These are phyloP conservation scores for Forsythia viridissima DNA, from an alignment of 257 asterid species.

Conservation along the genomic window DNA sequence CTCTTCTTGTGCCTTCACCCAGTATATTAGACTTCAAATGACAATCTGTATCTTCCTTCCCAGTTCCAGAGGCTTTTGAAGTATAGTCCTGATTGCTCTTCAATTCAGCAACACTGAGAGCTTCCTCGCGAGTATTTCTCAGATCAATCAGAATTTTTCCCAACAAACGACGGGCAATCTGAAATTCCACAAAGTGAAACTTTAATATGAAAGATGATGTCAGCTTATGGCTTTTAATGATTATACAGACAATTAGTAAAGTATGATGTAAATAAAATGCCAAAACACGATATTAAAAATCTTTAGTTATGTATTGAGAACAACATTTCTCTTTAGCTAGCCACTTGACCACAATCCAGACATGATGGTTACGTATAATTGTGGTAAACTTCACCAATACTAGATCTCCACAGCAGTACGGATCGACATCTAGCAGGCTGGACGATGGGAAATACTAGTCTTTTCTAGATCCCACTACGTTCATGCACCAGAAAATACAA, in stretches of 20 bases:
- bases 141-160: slow-evolving; percentile 87
- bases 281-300: not conserved
- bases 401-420: not conserved
- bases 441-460: slow-evolving; percentile 1
- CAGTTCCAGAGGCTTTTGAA: slow-evolving; percentile 33
- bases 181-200: slow-evolving; percentile 16
- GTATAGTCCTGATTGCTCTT: slow-evolving; percentile 61
- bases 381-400: not conserved
- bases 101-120: slow-evolving; percentile 79
- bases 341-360: not conserved
- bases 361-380: not conserved
- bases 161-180: slow-evolving; percentile 94
- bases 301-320: not conserved
- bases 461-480: slow-evolving; percentile 11
- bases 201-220: not conserved
- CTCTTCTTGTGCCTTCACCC: slow-evolving; percentile 65
- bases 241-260: no score
- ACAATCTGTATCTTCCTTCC: slow-evolving; percentile 61
- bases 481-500: not conserved
- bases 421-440: not conserved
- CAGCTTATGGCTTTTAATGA: not conserved
- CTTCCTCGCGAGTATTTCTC: slow-evolving; percentile 89
- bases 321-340: not conserved
- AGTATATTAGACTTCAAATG: slow-evolving; percentile 46
- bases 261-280: not conserved